Percentiles rank a stretch among this genome's conserved stretches.
These are phyloP conservation scores for Ophiosphaerella narmari DNA, from an alignment of 2,329 filamentous ascomycete genomes.

Conservation along the genomic window DNA sequence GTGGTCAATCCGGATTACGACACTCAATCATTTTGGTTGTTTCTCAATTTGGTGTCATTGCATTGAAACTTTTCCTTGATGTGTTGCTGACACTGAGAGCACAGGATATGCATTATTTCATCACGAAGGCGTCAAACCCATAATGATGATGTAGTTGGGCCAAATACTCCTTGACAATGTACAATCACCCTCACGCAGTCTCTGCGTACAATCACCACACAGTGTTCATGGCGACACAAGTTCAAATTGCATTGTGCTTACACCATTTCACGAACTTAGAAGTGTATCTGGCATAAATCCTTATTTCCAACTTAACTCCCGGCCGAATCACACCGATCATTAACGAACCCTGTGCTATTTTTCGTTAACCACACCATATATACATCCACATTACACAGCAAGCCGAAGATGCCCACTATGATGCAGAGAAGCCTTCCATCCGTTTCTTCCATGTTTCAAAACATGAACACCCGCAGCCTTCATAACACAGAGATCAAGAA, in stretches of 20 bases:
- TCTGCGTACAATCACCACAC: no score
- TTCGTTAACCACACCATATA: neutral
- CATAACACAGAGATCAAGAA: slow-evolving; percentile 29
- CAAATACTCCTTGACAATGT: slow-evolving; percentile 1
- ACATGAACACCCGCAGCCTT: slow-evolving; percentile 21
- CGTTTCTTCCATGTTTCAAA: slow-evolving; percentile 2
- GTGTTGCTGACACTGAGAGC: neutral
- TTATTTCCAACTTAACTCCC: neutral
- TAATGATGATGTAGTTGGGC: no score
- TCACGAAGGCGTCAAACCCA: no score
- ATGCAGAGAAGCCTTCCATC: slow-evolving; percentile 9
- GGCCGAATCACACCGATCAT: neutral
- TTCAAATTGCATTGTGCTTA: neutral
- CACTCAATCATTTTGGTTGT: slow-evolving; percentile 18
- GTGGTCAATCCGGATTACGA: slow-evolving; percentile 24
- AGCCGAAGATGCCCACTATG: neutral
- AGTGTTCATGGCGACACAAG: no score
- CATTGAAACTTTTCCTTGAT: neutral
- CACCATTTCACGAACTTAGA: slow-evolving; percentile 3
- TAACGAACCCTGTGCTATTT: no score
- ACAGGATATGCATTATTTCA: no score
- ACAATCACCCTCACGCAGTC: neutral
- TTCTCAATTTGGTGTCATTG: neutral
- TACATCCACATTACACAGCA: neutral
- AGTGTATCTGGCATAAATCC: neutral